Percentiles rank a stretch among this genome's conserved stretches.
Conservation (phyloP, 1,284 basidiomycete genomes). For the Trichosporon sp. region DNA sequence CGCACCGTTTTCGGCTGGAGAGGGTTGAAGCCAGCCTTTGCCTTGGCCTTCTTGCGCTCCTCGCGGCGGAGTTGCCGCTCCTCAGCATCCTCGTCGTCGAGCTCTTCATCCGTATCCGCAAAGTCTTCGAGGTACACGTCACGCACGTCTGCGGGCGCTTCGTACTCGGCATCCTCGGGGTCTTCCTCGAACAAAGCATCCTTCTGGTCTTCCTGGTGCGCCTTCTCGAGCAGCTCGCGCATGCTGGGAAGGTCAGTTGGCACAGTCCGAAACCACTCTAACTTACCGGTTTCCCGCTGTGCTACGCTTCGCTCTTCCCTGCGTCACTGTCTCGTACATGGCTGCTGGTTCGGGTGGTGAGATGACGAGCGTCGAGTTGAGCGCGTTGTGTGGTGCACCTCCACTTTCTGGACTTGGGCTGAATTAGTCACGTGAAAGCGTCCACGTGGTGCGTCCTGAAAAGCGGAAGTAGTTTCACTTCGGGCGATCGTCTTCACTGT, state of each 20-base stretch:
- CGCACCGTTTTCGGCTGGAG: conserved; percentile 26
- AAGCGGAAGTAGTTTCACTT: not conserved
- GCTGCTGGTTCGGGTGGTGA: conserved; percentile 1
- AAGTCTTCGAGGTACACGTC: conserved; percentile 55
- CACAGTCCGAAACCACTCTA: not conserved
- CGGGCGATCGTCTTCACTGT: not conserved
- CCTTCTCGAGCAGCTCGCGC: conserved; percentile 54
- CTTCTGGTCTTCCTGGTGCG: conserved; percentile 50
- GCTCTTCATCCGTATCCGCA: conserved; percentile 54
- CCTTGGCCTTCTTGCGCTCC: conserved; percentile 48
- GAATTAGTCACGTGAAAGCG: not conserved
- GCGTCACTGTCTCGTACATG: conserved; percentile 45
- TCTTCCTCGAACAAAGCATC: conserved; percentile 52
- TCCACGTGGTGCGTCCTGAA: not conserved
- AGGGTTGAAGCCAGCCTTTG: conserved; percentile 46
- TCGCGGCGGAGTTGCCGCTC: conserved; percentile 42
- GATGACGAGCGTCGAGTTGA: conserved; percentile 17
- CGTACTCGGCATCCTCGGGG: conserved; percentile 52
- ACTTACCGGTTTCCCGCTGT: conserved; percentile 55
- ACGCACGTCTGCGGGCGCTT: conserved; percentile 45
- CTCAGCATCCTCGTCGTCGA: conserved; percentile 47
- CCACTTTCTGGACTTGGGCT: not conserved
- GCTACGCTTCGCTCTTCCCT: conserved; percentile 46
- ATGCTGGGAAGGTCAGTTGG: conserved; percentile 40
- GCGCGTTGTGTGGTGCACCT: conserved; percentile 2